Base-by-base conservation (phyloP, 495 filamentous ascomycete genomes). In the Trichoderma parareesei region DNA sequence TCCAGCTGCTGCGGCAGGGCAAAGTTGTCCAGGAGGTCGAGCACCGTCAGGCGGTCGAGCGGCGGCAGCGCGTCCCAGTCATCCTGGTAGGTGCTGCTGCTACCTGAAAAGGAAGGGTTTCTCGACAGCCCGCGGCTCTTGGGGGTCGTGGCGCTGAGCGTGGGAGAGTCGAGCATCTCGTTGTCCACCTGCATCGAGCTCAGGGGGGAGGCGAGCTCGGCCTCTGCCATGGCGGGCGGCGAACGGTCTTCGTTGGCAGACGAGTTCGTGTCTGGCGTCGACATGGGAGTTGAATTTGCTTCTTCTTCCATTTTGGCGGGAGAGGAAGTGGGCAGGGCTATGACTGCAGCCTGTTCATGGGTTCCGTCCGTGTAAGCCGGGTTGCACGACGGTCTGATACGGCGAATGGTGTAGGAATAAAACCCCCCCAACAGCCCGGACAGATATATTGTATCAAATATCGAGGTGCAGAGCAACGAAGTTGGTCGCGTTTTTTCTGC, bases 21-120 rank as follows among this genome's bases (percentile, higher is more conserved):
- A 68, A 98, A 86, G 71, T 96, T 97, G 75, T 97, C 95, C 62
- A 98, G 83, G 27, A 98, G 79, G 72, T 98, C 94, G 67, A 98
- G 92, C 49, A 97, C 84, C 33, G 90, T 93, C 65, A 98, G 79
- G 63, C 91, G 88, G 71, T 98, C 94, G n/a, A 97, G 78, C 5
- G 94, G 91, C 18, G 94, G 90, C 61, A 85, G 81, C 0, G 87
- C 84, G 67, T 93, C 91, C 90, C 90, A 93, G 73, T 95, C 92
- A 71, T 97, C 91, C 64, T 91, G 90, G 67, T 87, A 91, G 9
- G 87, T 86, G 75, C 87, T 90, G 71, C 87, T 88, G 71, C 87
- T 88, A 60, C 83, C 85, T 37, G 88, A 91, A 71, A 92, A 91
- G 40, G 91, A 95, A 10, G 81, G 77, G 67, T 85, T 85, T 49